Base-by-base conservation (phyloP, 805 yeast species). In the Kluyveromyces nonfermentans region DNA sequence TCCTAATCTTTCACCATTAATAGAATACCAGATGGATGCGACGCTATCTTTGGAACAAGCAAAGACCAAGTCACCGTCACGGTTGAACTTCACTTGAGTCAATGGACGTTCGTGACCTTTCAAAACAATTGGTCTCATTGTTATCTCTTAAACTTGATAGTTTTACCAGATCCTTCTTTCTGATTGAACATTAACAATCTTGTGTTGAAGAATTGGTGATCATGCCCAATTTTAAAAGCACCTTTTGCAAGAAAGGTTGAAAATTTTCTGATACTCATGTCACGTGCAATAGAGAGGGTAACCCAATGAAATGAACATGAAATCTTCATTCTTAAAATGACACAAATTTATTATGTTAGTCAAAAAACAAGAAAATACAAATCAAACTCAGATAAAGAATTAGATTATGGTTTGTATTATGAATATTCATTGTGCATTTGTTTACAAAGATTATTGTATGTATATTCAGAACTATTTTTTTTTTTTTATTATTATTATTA, bases 41-140 rank as follows among this genome's bases (percentile, higher is more conserved):
- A 80, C 78, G 55, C 76, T 75, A 74, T 93, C 98, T 67, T 93
- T 88, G 51, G 96, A 87, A 34, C 86, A 89, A 9, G 97, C 81
- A 63, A 93, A 82, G 45, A 93, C 75, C 53, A 93, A 68, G 65
- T 93, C 99, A 37, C 99, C 99, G 60, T 94, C 97, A 50, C 79
- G 75, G 76, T 93, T 93, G 72, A 81, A 93, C 64, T 85, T 90
- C 56, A 93, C 89, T 73, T 93, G 97, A 40, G 97, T 89, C 56
- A 93, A 72, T 53, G 97, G 87, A 77, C 98, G 95, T 71, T 86
- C 96, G 70, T 93, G 98, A 48, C 97, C 97, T 75, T 85, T 84
- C 57, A 83, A 71, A 72, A 80, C 60, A 53, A 79, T 65, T 46
- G 85, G 84, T 74, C 83, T 78, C 83, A 79, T 78, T 20, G 25